Conservation (phyloP, 2,329 filamentous ascomycete species). For the Magnaporthales sp. region DNA sequence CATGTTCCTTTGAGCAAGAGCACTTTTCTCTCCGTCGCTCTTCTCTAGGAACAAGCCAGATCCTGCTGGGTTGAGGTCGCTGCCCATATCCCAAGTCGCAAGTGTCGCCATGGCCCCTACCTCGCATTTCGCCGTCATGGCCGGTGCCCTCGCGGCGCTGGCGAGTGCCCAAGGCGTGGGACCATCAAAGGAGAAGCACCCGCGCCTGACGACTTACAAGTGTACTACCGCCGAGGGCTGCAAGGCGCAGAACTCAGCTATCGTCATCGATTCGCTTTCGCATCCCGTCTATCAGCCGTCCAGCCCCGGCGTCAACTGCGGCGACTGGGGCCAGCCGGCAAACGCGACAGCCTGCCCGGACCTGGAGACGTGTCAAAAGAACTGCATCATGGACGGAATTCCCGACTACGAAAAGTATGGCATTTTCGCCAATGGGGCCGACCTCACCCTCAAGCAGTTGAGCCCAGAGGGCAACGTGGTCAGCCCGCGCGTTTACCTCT, state of each 20-base stretch:
- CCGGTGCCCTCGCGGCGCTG: no score
- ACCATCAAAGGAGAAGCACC: slow-evolving; percentile 42
- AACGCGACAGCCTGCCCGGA: slow-evolving; percentile 9
- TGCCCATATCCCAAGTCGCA: no score
- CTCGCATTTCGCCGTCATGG: no score
- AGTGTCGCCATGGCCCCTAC: no score
- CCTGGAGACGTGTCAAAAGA: slow-evolving; percentile 8
- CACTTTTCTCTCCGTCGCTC: no score
- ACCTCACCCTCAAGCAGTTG: slow-evolving; percentile 9
- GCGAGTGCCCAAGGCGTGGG: no score
- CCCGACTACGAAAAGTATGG: slow-evolving; percentile 7
- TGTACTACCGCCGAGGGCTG: slow-evolving; percentile 41
- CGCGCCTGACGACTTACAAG: slow-evolving; percentile 38
- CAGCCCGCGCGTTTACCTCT: slow-evolving; percentile 44
- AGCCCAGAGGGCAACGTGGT: slow-evolving; percentile 7
- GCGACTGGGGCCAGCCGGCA: not conserved
- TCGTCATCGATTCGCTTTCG: slow-evolving; percentile 36
- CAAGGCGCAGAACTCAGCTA: slow-evolving; percentile 31
- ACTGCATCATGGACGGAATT: slow-evolving; percentile 10
- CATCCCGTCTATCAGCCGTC: slow-evolving; percentile 8
- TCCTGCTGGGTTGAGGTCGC: no score
- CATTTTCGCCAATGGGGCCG: slow-evolving; percentile 3
- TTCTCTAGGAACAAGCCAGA: no score
- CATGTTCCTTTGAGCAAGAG: no score
- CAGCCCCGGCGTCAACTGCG: slow-evolving; percentile 5